Base-by-base conservation (phyloP, 257 asterid genomes). In the Petrea volubilis region DNA sequence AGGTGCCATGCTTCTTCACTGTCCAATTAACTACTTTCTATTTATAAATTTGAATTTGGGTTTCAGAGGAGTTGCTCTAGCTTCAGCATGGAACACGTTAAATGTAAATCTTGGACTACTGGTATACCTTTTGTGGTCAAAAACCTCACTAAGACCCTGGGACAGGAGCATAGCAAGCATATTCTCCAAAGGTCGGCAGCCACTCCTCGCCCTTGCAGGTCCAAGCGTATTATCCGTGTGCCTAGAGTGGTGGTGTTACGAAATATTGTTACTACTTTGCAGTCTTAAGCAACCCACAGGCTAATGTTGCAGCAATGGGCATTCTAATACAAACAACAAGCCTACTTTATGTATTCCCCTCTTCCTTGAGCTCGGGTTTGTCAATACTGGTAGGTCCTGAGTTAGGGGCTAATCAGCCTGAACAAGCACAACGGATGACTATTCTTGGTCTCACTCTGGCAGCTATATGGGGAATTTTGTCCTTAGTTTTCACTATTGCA, bases 211-310 rank as follows among this genome's bases (percentile, higher is more conserved):
- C 51, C 78, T 79, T 41, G 75, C 87, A 64, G 79, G 71, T 21
- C 75, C 84, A 38, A 81, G 85, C 5, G 76, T 84, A 40, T 10
- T 80, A 57, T 85, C 85, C 5, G 87, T 83, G 75, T 77, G 82
- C 71, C 79, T 83, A 21, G 87, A 83, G 78, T 83, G 87, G 87
- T 83, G 87, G 87, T 83, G 83, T 63, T 83, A 80, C 4, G 87
- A 83, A 67, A 83, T 83, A 71, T 20, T 83, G 75, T 41, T 77
- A 46, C 81, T 83, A 55, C 74, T 80, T 31, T 77, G 81, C 72
- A 74, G 83, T 71, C 70, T 52, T 83, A 64, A 66, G 71, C 36
- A 68, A 83, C 66, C 77, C 87, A 70, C 77, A 74, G 63, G 77
- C 78, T n/a, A 79, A 68, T 36, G 79, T 83, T 59, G 87, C 87